A percentile compares a stretch with the other conserved stretches of the same genome.
phyloP scores from a whole-genome alignment of 2,329 filamentous ascomycete species.

The Colletotrichum lindemuthianum region DNA sequence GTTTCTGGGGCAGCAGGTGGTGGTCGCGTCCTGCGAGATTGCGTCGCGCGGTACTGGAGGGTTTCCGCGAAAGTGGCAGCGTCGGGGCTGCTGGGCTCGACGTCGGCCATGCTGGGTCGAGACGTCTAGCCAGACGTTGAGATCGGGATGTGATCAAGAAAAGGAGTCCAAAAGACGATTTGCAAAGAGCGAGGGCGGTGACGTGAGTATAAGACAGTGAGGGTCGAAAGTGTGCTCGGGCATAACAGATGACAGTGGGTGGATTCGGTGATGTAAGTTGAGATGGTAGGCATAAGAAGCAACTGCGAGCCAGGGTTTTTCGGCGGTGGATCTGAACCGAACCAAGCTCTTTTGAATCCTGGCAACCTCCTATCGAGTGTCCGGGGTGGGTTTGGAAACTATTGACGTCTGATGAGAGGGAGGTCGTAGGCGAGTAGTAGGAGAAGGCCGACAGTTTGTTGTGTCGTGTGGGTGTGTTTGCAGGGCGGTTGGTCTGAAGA shows the following conservation, averaged over 20 bases:
- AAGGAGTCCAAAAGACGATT: not conserved
- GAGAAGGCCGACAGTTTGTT: not conserved
- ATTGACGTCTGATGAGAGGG: constrained; percentile 20
- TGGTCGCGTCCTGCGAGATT: constrained; percentile 50
- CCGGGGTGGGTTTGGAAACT: constrained; percentile 13
- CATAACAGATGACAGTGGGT: constrained; percentile 28
- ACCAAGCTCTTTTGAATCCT: constrained; percentile 28
- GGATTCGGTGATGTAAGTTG: constrained; percentile 32
- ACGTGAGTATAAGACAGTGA: constrained; percentile 33
- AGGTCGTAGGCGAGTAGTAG: not conserved
- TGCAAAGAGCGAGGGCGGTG: constrained; percentile 14
- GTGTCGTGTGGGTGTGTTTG: not conserved
- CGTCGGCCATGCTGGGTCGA: constrained; percentile 33
- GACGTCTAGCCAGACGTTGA: constrained; percentile 16
- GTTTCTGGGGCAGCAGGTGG: constrained; percentile 51
- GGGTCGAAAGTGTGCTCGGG: constrained; percentile 19
- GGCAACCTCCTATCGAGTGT: constrained; percentile 13
- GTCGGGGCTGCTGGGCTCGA: constrained; percentile 30
- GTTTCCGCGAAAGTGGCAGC: constrained; percentile 39
- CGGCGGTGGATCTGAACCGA: constrained; percentile 16
- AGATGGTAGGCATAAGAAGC: constrained; percentile 31
- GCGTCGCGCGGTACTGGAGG: constrained; percentile 44
- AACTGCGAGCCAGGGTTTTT: constrained; percentile 26
- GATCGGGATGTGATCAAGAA: not conserved
- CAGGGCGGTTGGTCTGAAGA: constrained; percentile 9